Conservation (phyloP, 129 eudicot genomes). For the Flaveria sonorensis region DNA sequence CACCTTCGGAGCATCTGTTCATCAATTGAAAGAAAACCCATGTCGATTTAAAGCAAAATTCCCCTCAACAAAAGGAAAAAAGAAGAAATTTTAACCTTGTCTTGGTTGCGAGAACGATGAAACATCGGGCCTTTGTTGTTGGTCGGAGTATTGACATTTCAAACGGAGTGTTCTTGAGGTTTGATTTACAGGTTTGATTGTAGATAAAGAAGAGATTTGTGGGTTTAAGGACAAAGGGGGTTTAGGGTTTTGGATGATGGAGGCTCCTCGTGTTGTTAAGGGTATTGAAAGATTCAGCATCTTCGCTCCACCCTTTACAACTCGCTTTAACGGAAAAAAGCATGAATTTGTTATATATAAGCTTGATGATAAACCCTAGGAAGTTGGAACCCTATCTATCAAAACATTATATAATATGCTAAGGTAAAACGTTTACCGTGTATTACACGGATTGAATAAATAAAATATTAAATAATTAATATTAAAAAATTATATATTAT, state of each 20-base stretch:
- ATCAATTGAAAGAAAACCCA: constrained; percentile 32
- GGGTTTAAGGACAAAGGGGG: constrained; percentile 29
- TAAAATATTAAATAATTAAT: no score
- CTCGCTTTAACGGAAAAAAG: background rate
- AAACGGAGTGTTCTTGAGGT: constrained; percentile 20
- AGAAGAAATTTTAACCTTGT: background rate
- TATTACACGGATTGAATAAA: no score
- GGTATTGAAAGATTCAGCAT: constrained; percentile 54
- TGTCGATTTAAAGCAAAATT: background rate
- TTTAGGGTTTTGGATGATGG: constrained; percentile 51
- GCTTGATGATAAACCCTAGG: no score
- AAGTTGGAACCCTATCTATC: no score
- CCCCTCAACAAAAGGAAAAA: background rate
- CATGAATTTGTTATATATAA: no score
- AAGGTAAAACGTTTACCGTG: no score
- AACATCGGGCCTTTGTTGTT: constrained; percentile 21
- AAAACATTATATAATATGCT: no score
- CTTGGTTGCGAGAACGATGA: constrained; percentile 6
- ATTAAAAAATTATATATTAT: no score
- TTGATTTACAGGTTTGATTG: constrained; percentile 21
- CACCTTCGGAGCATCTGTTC: constrained; percentile 56
- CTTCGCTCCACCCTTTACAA: background rate
- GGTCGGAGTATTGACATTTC: constrained; percentile 45
- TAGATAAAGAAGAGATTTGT: constrained; percentile 15
- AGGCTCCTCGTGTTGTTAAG: constrained; percentile 30